phyloP scores from a whole-genome alignment of 2,329 filamentous ascomycete species.

The Fusarium mundagurra region DNA sequence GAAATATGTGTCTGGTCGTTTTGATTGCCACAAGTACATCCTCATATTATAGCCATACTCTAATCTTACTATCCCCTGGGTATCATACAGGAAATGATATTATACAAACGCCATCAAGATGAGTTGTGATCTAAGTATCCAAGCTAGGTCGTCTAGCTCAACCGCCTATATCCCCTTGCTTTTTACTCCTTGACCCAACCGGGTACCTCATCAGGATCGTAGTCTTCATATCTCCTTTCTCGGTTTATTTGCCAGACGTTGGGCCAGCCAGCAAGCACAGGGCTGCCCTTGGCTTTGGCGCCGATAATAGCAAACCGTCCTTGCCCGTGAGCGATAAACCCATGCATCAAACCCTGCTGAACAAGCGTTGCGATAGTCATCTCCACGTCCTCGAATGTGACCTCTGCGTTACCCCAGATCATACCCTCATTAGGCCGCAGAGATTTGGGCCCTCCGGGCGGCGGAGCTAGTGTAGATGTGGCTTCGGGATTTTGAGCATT shows the following conservation, averaged over 20 bases:
- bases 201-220: slow-evolving; percentile 73
- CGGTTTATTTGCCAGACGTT: slow-evolving; percentile 75
- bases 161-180: neutral
- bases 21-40: neutral
- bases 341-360: slow-evolving; percentile 82
- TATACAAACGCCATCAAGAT: slow-evolving; percentile 25
- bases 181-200: slow-evolving; percentile 73
- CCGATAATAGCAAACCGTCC: slow-evolving; percentile 85
- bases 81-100: slow-evolving; percentile 31
- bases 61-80: slow-evolving; percentile 20
- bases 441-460: slow-evolving; percentile 56
- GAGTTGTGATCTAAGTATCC: neutral
- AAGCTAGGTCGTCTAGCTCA: slow-evolving; percentile 3
- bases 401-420: slow-evolving; percentile 70
- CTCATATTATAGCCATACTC: neutral
- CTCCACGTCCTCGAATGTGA: slow-evolving; percentile 75
- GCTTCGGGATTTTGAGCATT: slow-evolving; percentile 49
- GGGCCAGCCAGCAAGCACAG: slow-evolving; percentile 79
- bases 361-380: slow-evolving; percentile 79
- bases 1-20: slow-evolving; percentile 33
- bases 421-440: slow-evolving; percentile 68
- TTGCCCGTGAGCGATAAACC: slow-evolving; percentile 82
- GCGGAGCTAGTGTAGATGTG: slow-evolving; percentile 58
- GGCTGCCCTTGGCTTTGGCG: slow-evolving; percentile 71
- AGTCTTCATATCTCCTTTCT: slow-evolving; percentile 65